phyloP scores from a whole-genome alignment of 148 eudicot genomes.

The Heliosperma pusillum region DNA sequence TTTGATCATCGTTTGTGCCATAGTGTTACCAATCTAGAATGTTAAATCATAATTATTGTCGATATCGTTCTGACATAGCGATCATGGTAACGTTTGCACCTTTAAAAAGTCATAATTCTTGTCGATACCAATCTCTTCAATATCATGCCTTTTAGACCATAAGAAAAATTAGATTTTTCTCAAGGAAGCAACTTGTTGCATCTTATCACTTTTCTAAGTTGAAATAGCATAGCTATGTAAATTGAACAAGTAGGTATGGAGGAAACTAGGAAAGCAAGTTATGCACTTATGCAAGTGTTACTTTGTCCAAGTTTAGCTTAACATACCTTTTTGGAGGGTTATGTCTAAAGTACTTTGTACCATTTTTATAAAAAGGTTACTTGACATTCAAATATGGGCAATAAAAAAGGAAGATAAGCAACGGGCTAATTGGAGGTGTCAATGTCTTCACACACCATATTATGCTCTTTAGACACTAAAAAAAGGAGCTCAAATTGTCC shows the following conservation, averaged over 20 bases:
- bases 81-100: too few relatives aligned
- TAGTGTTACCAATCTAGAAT: too few relatives aligned
- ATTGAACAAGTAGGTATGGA: conserved; percentile 24
- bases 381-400: conserved; percentile 26
- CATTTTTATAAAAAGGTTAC: conserved; percentile 17
- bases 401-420: conserved; percentile 15
- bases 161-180: too few relatives aligned
- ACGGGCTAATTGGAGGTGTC: conserved; percentile 27
- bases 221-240: not conserved
- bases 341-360: conserved; percentile 13
- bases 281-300: conserved; percentile 10
- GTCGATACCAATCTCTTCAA: too few relatives aligned
- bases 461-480: conserved; percentile 18
- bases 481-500: not conserved
- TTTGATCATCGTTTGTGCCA: too few relatives aligned
- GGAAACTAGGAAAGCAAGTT: conserved; percentile 11
- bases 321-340: conserved; percentile 28
- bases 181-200: not conserved
- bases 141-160: too few relatives aligned
- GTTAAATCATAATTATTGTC: too few relatives aligned
- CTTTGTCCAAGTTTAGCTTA: conserved; percentile 25
- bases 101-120: too few relatives aligned
- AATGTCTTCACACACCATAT: conserved; percentile 20
- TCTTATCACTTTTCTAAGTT: too few relatives aligned
- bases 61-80: too few relatives aligned